These are phyloP conservation scores for Irpex rosettiformis DNA, from an alignment of 1,284 basidiomycete genomes.

Conservation along the genomic window DNA sequence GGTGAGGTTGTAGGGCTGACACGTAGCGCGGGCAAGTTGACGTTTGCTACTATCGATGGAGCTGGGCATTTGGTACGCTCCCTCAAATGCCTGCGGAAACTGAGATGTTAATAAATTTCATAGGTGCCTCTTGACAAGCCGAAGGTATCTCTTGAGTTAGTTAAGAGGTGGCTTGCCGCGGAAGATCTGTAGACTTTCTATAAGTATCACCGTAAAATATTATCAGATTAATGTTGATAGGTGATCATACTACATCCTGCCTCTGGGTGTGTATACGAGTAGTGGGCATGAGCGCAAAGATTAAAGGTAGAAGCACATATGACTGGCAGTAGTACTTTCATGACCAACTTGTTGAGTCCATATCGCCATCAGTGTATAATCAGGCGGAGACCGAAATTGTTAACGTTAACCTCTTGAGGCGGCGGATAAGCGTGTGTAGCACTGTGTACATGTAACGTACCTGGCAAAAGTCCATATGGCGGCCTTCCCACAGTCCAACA, in stretches of 20 bases:
- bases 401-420: too few relatives aligned
- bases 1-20: conserved; percentile 53
- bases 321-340: too few relatives aligned
- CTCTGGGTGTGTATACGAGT: too few relatives aligned
- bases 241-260: too few relatives aligned
- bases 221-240: too few relatives aligned
- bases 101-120: neutral
- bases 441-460: neutral
- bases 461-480: neutral
- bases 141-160: conserved; percentile 46
- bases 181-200: too few relatives aligned
- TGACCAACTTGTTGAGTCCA: too few relatives aligned
- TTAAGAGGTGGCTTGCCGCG: conserved; percentile 54
- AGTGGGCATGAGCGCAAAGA: too few relatives aligned
- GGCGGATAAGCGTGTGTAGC: neutral
- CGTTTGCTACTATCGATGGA: conserved; percentile 56
- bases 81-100: neutral
- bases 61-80: conserved; percentile 62
- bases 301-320: too few relatives aligned
- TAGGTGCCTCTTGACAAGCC: conserved; percentile 64
- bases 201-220: too few relatives aligned
- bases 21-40: conserved; percentile 54
- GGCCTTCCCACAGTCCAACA: neutral
- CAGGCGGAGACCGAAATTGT: too few relatives aligned
- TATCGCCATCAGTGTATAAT: too few relatives aligned